Percentiles rank a stretch among this genome's conserved stretches.
phyloP scores from a whole-genome alignment of 768 basidiomycete genomes.

The Termitomyces sp. region DNA sequence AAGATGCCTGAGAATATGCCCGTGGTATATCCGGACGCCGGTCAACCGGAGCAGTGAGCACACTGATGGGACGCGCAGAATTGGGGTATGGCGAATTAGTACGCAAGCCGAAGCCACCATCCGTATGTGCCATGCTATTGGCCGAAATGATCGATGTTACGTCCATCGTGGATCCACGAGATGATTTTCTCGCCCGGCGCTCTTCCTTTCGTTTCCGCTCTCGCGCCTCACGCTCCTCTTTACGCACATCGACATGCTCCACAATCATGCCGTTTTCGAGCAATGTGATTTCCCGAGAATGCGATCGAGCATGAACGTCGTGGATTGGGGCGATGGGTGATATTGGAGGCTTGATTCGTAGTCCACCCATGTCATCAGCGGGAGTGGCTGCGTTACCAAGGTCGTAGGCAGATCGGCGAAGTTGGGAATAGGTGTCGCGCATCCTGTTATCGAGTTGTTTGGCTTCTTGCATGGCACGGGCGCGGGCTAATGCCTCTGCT shows the following conservation, averaged over 20 bases:
- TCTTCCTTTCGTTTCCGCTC: slow-evolving; percentile 72
- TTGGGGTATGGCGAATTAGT: slow-evolving; percentile 62
- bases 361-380: slow-evolving; percentile 58
- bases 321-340: slow-evolving; percentile 39
- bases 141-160: slow-evolving; percentile 73
- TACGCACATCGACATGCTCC: slow-evolving; percentile 81
- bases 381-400: slow-evolving; percentile 45
- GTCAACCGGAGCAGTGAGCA: slow-evolving; percentile 57
- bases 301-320: slow-evolving; percentile 43
- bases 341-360: slow-evolving; percentile 69
- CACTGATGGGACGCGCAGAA: slow-evolving; percentile 59
- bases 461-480: slow-evolving; percentile 76
- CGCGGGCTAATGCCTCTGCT: slow-evolving; percentile 78
- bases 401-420: slow-evolving; percentile 79
- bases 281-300: slow-evolving; percentile 73
- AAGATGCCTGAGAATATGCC: slow-evolving; percentile 75
- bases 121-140: slow-evolving; percentile 52
- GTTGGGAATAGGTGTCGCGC: slow-evolving; percentile 77
- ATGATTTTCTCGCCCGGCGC: slow-evolving; percentile 70
- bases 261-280: slow-evolving; percentile 89
- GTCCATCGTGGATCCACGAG: slow-evolving; percentile 68
- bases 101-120: slow-evolving; percentile 54
- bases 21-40: slow-evolving; percentile 57
- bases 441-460: slow-evolving; percentile 72
- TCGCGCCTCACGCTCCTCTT: slow-evolving; percentile 73